Base-by-base conservation (phyloP, 2,329 filamentous ascomycete species). In the Coniochaeta pulveracea region DNA sequence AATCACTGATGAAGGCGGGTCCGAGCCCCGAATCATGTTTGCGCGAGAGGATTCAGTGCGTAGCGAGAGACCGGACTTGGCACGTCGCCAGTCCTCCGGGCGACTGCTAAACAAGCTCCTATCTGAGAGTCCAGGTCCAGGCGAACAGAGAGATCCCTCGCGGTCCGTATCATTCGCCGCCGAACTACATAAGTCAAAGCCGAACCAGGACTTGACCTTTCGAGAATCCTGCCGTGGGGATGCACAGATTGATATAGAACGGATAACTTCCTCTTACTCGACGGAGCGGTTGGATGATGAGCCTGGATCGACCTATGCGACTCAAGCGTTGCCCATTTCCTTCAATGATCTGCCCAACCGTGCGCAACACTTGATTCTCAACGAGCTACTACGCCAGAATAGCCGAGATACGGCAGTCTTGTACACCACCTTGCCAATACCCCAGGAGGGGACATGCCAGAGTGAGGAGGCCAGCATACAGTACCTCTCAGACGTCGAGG, bases 301-400 rank as follows among this genome's bases (percentile, higher is more conserved):
- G 25, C 48, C 42, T 5, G 58, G 59, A 5, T 66, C 64, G 4
- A 54, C 59, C 11, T 72, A 69, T 47, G 69, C 72, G 3, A 71
- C 72, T 15, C 74, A 77, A 34, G 66, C 72, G 3, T 56, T 85
- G 4, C 71, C 84, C 1, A 61, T 93, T 3, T 85, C 77, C 3
- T 93, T 93, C 62, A 93, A 93, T 46, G 84, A 93, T 47, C 61
- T 93, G 4, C 85, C 85, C 0, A 84, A 80, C 46, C 75, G 84
- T 11, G 85, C 85, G 2, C 85, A 93, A 51, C 84, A 93, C 53
- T 58, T 93, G 22, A 88, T 93, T 18, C 58, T 93, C 11, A 93
- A 93, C 51, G 85, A 93, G 52, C 60, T 93, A 42, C 86, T 93
- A 61, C 64, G 69, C 3, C 65, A 68, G 37, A 63, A 85, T 40